Evolutionary conservation across 208 protist genomes (phyloP), one percentile per base, ranked within the genome.

Genomic region (Endotrypanum monterogeii): DNA sequence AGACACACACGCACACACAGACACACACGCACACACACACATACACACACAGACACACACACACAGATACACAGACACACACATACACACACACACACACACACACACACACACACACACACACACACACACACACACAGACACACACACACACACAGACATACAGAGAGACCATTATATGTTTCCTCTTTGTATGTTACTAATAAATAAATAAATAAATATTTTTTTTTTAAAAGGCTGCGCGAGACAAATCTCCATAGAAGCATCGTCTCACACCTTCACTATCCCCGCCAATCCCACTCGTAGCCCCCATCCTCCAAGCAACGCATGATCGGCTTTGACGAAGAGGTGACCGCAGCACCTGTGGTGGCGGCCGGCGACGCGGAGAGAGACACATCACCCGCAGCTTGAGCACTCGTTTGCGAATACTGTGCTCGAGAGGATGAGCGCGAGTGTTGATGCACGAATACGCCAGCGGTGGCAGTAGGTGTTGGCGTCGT

Each of bases 261-360:
- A 32, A 5, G 37, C 52, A 57, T 7, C 16, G 23, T 20, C 52
- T 6, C 52, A 57, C 6, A 57, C 52, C 16, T 28, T 30, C 11
- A 57, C 52, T 65, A 52, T 50, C 71, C 82, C 20, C 79, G 67
- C 85, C 88, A 92, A 55, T 87, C 83, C 88, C 88, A 92, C 11
- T 86, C 80, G 73, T 84, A 89, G 67, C 62, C 67, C 4, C 85
- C 81, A 28, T 78, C 78, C 23, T 84, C 83, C 41, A 85, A 48
- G 55, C 80, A 78, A 16, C 83, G 80, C 74, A 82, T 85, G 39
- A 86, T 65, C 25, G 68, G 79, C 68, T 75, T 76, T 25, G 73
- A 74, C 25, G 41, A 3, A 30, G 62, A 30, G 62, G 41, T 35
- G 25, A 16, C 39, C 23, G 30, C 12, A 1, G 35, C 39, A 20